Base-by-base conservation (phyloP, 495 filamentous ascomycete genomes). In the Neohortaea acidophila region DNA sequence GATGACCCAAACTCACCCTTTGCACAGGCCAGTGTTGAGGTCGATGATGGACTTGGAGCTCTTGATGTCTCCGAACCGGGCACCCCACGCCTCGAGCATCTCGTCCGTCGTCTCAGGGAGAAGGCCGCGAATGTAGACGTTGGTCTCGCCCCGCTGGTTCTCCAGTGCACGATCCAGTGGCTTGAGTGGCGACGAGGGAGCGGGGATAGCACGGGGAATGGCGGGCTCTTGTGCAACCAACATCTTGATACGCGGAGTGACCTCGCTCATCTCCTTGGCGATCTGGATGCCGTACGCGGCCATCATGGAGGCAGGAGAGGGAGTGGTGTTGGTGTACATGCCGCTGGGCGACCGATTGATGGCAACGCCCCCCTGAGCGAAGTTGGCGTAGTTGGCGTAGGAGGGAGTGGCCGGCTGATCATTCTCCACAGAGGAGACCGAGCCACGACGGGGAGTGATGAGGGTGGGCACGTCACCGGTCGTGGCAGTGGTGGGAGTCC, bases 11-110 rank as follows among this genome's bases (percentile, higher is more conserved):
- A 60, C 67, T 51, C 63, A 91, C 87, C 89, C 89, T 65, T 99
- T 99, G 68, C 89, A 99, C 40, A 79, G 72, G 23, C 83, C 79
- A 22, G 82, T 89, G 40, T 78, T 75, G 20, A 81, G 72, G 59
- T 99, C 91, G 48, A 99, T 87, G 52, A 99, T 99, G 2, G 89
- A 84, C 63, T 96, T 99, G 57, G 82, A 91, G 41, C 81, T 86
- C 54, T 85, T 79, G 41, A 94, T 86, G 33, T 73, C 73, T 27
- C 89, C 91, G 52, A 94, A 99, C 24, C 86, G 77, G 42, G 68
- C 64, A 12, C 84, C 81, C 63, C 89, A 94, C 12, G 65, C 64
- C 39, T 79, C 68, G 28, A 99, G 63, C 52, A 87, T 78, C 33
- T 92, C 81, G 55, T 99, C 89, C 35, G 87, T 85, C 0, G 87